Conservation (phyloP, 805 yeast genomes). For the Hanseniaspora clermontiae region DNA sequence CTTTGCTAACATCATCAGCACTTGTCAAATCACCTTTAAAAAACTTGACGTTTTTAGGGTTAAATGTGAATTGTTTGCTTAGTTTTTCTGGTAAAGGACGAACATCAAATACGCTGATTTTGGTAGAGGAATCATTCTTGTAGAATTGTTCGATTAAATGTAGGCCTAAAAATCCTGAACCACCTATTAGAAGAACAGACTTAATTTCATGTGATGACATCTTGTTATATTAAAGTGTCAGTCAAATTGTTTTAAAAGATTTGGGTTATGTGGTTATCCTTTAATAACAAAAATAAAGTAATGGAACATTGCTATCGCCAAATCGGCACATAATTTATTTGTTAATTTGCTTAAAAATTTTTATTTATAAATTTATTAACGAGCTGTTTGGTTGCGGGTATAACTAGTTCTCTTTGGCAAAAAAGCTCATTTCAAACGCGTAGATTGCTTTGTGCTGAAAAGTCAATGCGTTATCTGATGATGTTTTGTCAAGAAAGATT, state of each 20-base stretch:
- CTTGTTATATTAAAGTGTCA: background rate
- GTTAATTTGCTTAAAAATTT: background rate
- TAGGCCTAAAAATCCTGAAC: slow-evolving; percentile 86
- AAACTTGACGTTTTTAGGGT: slow-evolving; percentile 41
- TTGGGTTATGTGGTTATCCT: background rate
- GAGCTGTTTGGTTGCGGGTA: background rate
- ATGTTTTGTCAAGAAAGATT: background rate
- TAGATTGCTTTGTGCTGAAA: background rate
- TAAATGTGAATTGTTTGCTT: slow-evolving; percentile 64
- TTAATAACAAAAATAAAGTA: too few relatives aligned
- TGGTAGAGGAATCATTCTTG: slow-evolving; percentile 49
- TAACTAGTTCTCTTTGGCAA: too few relatives aligned
- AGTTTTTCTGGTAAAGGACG: slow-evolving; percentile 69
- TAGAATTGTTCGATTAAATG: slow-evolving; percentile 81
- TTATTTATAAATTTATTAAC: background rate
- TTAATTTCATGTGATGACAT: background rate
- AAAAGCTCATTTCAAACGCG: background rate
- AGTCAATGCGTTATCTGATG: background rate
- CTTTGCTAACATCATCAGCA: slow-evolving; percentile 49
- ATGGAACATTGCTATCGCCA: too few relatives aligned
- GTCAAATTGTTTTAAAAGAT: too few relatives aligned
- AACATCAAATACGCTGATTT: slow-evolving; percentile 78
- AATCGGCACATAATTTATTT: background rate
- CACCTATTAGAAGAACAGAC: slow-evolving; percentile 75
- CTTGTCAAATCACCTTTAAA: slow-evolving; percentile 80